A percentile compares a stretch with the other conserved stretches of the same genome.
These are phyloP conservation scores for Botrytis galanthina DNA, from an alignment of 2,329 filamentous ascomycete species.

Conservation along the genomic window DNA sequence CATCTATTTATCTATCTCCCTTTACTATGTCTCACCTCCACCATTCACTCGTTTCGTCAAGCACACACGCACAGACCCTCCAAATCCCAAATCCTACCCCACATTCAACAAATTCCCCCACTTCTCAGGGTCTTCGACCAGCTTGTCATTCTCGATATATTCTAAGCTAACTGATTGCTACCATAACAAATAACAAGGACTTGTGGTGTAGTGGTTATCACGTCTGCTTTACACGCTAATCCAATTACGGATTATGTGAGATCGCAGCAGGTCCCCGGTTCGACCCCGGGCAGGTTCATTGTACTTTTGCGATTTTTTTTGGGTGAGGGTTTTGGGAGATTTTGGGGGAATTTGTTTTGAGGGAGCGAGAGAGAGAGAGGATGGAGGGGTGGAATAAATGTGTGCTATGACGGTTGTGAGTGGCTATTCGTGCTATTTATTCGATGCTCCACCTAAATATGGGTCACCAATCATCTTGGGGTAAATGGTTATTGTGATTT, in stretches of 20 bases:
- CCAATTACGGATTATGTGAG: background rate
- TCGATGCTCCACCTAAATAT: no score
- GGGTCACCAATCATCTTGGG: no score
- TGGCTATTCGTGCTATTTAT: no score
- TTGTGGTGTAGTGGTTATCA: constrained; percentile 26
- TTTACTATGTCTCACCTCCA: background rate
- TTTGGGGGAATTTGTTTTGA: background rate
- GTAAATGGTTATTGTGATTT: no score
- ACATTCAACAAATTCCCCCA: background rate
- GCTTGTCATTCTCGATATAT: no score
- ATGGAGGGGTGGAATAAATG: no score
- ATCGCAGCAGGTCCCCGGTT: constrained; percentile 23
- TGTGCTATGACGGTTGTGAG: no score
- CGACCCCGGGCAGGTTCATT: constrained; percentile 21
- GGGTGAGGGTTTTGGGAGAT: background rate
- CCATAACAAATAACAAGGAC: background rate
- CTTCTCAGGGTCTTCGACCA: background rate
- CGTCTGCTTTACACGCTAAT: constrained; percentile 21
- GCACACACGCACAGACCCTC: background rate
- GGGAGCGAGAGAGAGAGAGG: background rate
- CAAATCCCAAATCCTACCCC: background rate
- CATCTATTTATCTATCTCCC: background rate
- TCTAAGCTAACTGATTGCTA: background rate
- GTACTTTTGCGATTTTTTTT: background rate
- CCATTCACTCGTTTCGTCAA: background rate